These are phyloP conservation scores for Cryptococcus floricola DNA, from an alignment of 1,284 basidiomycete genomes.

Conservation along the genomic window DNA sequence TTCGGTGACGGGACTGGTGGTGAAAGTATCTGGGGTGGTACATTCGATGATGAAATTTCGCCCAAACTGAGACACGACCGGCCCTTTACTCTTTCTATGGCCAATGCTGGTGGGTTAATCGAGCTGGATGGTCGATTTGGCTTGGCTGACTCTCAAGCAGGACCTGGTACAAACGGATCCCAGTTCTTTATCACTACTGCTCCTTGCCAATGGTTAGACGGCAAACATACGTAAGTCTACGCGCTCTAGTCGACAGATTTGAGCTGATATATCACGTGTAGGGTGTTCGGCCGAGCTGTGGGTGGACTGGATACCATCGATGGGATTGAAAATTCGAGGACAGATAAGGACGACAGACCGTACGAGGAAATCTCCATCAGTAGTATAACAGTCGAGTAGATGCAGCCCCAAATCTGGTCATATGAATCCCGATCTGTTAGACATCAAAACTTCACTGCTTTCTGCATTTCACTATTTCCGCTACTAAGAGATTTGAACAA, in stretches of 20 bases:
- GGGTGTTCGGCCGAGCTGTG: constrained; percentile 56
- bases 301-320: constrained; percentile 56
- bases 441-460: background rate
- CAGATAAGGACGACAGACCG: constrained; percentile 74
- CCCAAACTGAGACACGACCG: constrained; percentile 85
- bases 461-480: background rate
- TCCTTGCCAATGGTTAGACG: constrained; percentile 82
- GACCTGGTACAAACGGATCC: constrained; percentile 78
- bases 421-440: background rate
- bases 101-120: constrained; percentile 58
- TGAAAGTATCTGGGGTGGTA: constrained; percentile 84
- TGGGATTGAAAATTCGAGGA: constrained; percentile 61
- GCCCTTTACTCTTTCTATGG: constrained; percentile 98
- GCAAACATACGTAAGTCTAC: constrained; percentile 54
- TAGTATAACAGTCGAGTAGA: constrained; percentile 17
- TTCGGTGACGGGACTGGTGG: constrained; percentile 92
- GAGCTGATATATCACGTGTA: constrained; percentile 14
- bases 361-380: constrained; percentile 83
- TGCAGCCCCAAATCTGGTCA: background rate
- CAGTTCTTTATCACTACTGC: constrained; percentile 99
- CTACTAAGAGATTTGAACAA: background rate
- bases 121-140: background rate
- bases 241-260: background rate
- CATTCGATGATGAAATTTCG: constrained; percentile 95
- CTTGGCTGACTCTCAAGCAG: constrained; percentile 53